Conservation (phyloP, 495 filamentous ascomycete genomes). For the Lepidopterella palustris region DNA sequence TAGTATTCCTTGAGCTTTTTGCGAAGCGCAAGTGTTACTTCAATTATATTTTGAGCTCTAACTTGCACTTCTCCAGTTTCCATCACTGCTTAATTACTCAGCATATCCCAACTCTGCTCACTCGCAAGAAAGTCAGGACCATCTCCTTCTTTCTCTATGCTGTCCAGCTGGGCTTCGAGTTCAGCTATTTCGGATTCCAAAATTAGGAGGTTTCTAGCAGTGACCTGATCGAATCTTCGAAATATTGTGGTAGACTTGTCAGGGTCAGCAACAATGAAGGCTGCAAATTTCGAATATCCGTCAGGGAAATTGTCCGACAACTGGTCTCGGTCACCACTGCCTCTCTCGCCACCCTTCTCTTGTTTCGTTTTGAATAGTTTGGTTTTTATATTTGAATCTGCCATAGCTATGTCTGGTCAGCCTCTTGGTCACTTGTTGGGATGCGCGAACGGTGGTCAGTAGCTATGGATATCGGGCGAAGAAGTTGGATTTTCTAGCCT, state of each 20-base stretch:
- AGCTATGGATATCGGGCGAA: too few species aligned
- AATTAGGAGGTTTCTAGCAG: conserved; percentile 10
- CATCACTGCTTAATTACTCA: neutral
- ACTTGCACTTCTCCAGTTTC: neutral
- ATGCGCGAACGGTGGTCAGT: too few species aligned
- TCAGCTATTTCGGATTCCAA: neutral
- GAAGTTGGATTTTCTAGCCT: too few species aligned
- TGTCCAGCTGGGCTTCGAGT: neutral
- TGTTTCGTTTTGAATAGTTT: neutral
- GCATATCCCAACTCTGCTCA: neutral
- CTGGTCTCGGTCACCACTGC: neutral
- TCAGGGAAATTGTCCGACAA: neutral
- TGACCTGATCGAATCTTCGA: conserved; percentile 8
- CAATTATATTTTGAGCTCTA: neutral
- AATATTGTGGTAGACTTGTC: conserved; percentile 13
- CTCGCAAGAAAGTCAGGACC: neutral
- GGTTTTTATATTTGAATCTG: neutral
- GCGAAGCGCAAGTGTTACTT: neutral
- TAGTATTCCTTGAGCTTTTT: neutral
- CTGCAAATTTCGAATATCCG: conserved; percentile 9
- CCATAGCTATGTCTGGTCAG: too few species aligned
- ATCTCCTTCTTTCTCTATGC: neutral
- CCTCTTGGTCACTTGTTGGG: too few species aligned
- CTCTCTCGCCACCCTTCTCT: neutral
- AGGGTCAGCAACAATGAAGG: conserved; percentile 10